These are phyloP conservation scores for Pisolithus thermaeus DNA, from an alignment of 1,284 basidiomycete genomes.

Conservation along the genomic window DNA sequence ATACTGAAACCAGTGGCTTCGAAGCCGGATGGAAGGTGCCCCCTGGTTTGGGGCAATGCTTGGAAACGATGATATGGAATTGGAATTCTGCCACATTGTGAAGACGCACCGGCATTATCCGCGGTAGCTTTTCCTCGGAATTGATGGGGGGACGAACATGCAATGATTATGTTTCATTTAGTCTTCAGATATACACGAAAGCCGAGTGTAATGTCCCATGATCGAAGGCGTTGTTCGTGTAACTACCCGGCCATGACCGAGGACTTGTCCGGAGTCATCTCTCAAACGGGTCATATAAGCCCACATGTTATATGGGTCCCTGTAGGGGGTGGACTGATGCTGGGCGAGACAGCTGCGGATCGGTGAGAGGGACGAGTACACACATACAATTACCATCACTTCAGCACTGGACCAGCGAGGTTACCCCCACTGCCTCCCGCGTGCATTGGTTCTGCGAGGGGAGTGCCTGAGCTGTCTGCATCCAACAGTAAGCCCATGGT, in stretches of 20 bases:
- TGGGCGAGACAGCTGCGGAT: background rate
- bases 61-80: background rate
- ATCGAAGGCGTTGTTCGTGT: background rate
- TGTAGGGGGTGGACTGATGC: too few relatives aligned
- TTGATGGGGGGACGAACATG: background rate
- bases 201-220: background rate
- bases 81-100: constrained; percentile 1
- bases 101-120: background rate
- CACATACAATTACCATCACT: too few relatives aligned
- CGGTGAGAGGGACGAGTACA: background rate
- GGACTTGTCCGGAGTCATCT: background rate
- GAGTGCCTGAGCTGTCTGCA: too few relatives aligned
- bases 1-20: background rate
- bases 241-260: background rate
- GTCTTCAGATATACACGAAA: background rate
- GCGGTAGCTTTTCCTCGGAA: background rate
- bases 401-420: too few relatives aligned
- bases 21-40: background rate
- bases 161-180: background rate
- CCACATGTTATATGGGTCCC: too few relatives aligned
- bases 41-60: background rate
- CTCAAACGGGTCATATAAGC: too few relatives aligned
- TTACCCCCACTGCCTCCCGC: too few relatives aligned
- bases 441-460: too few relatives aligned
- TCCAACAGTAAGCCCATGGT: too few relatives aligned